Evolutionary conservation across 73 alveolate species (phyloP).

Genomic region (Halteria grandinella): DNA sequence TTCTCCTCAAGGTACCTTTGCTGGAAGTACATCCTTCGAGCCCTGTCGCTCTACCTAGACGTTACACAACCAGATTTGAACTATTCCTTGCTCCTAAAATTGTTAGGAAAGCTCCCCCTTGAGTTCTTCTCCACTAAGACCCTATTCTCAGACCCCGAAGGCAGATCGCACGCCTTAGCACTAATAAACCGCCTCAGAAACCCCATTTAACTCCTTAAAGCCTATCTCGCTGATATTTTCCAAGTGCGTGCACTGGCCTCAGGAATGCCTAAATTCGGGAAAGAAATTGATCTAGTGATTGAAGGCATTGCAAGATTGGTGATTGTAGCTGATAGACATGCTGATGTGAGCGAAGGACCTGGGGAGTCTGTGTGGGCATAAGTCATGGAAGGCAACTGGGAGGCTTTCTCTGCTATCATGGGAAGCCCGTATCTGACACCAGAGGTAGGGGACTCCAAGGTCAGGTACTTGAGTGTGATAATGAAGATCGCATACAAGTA

Average conservation of each 20-base stretch:
- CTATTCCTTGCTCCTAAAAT: background rate
- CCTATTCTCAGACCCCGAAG: too few relatives aligned
- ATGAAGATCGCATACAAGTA: background rate
- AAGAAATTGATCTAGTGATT: constrained; percentile 5
- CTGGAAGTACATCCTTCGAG: background rate
- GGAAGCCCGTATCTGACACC: too few relatives aligned
- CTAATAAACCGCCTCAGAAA: too few relatives aligned
- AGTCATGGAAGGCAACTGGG: too few relatives aligned
- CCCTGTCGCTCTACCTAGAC: background rate
- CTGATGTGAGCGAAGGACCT: too few relatives aligned
- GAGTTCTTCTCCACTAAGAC: constrained; percentile 44
- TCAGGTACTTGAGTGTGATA: too few relatives aligned
- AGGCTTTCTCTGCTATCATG: too few relatives aligned
- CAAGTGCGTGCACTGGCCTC: constrained; percentile 13
- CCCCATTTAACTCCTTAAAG: too few relatives aligned
- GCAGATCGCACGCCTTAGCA: too few relatives aligned
- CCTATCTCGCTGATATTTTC: constrained; percentile 16
- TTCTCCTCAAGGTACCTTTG: constrained; percentile 35
- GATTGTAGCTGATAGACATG: too few relatives aligned
- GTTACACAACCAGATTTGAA: background rate
- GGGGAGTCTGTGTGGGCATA: too few relatives aligned
- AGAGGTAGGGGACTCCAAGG: background rate
- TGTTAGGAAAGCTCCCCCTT: constrained; percentile 27
- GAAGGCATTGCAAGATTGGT: constrained; percentile 14
- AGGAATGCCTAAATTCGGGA: constrained; percentile 34